Evolutionary conservation across 139 green algal species (phyloP).

Genomic region (Chlamydomonas eustigma): DNA sequence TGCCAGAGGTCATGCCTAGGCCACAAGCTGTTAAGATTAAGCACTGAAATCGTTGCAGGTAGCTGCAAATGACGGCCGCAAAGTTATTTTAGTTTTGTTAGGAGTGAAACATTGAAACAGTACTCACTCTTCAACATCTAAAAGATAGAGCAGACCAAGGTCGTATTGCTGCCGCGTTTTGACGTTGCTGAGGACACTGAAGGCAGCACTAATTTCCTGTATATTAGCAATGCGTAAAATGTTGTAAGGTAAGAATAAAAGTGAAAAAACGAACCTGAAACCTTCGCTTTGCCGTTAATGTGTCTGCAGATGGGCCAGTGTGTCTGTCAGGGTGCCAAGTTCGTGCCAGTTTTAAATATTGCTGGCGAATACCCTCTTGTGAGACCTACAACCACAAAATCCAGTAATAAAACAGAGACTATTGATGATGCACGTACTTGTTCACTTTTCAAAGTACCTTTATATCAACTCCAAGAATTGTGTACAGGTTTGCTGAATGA

Average conservation of each 20-base stretch:
- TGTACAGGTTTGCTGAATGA: slow-evolving; percentile 6
- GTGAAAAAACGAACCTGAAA: slow-evolving; percentile 14
- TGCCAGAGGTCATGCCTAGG: slow-evolving; percentile 15
- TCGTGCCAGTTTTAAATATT: slow-evolving; percentile 9
- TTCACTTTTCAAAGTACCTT: too few species aligned
- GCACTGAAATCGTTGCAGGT: slow-evolving; percentile 14
- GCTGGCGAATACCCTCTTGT: background rate
- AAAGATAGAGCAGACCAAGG: slow-evolving; percentile 1
- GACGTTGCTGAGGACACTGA: background rate
- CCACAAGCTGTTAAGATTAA: slow-evolving; percentile 15
- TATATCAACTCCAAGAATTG: background rate
- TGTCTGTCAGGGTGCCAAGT: slow-evolving; percentile 11
- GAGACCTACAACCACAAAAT: background rate
- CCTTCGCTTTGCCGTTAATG: background rate
- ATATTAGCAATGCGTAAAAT: too few species aligned
- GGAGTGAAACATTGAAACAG: background rate
- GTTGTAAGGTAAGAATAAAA: too few species aligned
- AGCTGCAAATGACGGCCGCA: too few species aligned
- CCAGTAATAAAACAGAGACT: background rate
- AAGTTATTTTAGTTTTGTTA: too few species aligned
- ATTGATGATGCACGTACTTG: background rate
- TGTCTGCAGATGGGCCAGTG: background rate
- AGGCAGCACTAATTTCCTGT: slow-evolving; percentile 8
- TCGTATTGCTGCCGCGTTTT: slow-evolving; percentile 9
- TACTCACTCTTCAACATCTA: slow-evolving; percentile 17